Evolutionary conservation across 345 rosid species (phyloP), one percentile per base, ranked within the genome.

Genomic region (Abelmoschus esculentus): DNA sequence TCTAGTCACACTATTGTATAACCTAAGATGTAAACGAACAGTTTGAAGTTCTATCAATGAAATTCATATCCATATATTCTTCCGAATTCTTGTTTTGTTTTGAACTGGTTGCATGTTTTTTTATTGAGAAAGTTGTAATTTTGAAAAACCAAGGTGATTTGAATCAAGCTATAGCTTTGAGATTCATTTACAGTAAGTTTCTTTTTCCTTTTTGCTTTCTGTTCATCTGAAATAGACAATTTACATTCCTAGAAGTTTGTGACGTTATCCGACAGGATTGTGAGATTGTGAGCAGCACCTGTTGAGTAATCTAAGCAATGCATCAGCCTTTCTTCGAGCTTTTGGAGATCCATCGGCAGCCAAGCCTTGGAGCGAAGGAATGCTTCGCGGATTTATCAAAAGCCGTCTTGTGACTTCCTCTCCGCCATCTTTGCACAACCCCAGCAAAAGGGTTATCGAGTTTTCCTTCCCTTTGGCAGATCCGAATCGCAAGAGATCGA

Each of bases 241-340:
- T 69, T 81, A 65, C 81, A 71, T 38, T 12, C 6, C 32, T 15
- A 46, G 10, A 65, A 13, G 38, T 7, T 14, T 7, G 1, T 44
- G 34, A 1, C 31, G 28, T 49, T 72, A 82, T 73, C 77, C 68
- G 18, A 69, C 76, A 53, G 80, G 76, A 72, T 77, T 74, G 55
- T 70, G 85, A 61, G 88, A 80, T 31, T 79, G 87, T 22, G 85
- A 86, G 72, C 87, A 83, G 77, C 81, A 82, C 62, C 89, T 80
- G 61, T 80, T 83, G 65, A 88, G 85, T 67, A 88, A 77, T 80
- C 86, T 86, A 32, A 88, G 86, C 79, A 88, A 38, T 3, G 87
- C 89, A 46, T 88, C 83, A 2, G 93, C 86, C 72, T 84, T 88
- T 76, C 89, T 77, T 58, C 90, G 71, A 28, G 90, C 88, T 82